Base-by-base conservation (phyloP, 2,329 filamentous ascomycete species). In the Pyricularia pennisetigena region DNA sequence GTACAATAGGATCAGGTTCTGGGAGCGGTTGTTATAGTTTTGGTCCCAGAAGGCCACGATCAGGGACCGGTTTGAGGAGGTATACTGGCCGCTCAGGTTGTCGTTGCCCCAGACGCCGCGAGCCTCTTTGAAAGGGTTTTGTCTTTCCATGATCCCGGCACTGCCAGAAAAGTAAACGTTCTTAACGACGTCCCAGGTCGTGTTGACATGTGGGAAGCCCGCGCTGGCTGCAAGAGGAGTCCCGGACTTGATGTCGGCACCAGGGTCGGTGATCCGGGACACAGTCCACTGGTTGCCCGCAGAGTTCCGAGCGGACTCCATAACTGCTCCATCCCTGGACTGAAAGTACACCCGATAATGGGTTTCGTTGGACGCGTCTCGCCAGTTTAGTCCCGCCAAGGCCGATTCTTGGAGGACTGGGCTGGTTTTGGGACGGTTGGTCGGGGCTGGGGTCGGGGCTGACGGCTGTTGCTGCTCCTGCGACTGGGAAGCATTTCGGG, bases 41-140 rank as follows among this genome's bases (percentile, higher is more conserved):
- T 70, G 69, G 23, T 69, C 69, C 69, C 69, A 70, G 32, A 68
- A 69, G 5, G 69, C 67, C 28, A 68, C 66, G 26, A 70, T 10
- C 2, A 65, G 57, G 9, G 68, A 69, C 6, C 54, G 54, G 12
- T 30, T 64, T 12, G 68, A 69, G n/a, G 69, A 29, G 16, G 66
- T 57, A 29, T 69, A 70, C 7, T 67, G 66, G 6, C 69, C 64
- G 32, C 68, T 69, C 23, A 68, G 62, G 30, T 68, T 68, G n/a
- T 69, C 67, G 24, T 70, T 67, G 14, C 69, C 68, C 69, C 67
- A 70, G 1, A 68, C 57, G 16, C 29, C 57, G 57, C 24, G 69
- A 3, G 23, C n/a, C 61, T 64, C 61, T 24, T 64, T 64, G 61
- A 64, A 64, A 24, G 61, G 68, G 6, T 66, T 68, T 35, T 70